phyloP scores from a whole-genome alignment of 805 yeast species.

The Jamesozyma jinghongensis region DNA sequence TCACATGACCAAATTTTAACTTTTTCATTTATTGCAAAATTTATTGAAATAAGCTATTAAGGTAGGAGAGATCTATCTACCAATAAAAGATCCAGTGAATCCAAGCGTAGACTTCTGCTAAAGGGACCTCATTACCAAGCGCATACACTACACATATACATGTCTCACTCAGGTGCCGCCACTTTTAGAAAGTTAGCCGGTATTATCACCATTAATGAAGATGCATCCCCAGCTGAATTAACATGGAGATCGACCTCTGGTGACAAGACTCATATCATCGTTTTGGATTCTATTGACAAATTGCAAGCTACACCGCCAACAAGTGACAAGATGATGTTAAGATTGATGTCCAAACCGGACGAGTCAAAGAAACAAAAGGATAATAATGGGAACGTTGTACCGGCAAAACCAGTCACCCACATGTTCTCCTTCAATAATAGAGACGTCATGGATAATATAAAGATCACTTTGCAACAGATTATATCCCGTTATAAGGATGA shows the following conservation, averaged over 20 bases:
- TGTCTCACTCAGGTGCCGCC: constrained; percentile 46
- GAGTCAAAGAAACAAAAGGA: constrained; percentile 26
- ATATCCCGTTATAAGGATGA: constrained; percentile 55
- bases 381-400: constrained; percentile 23
- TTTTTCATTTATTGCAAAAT: no score
- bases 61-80: no score
- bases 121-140: no score
- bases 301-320: constrained; percentile 64
- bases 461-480: constrained; percentile 55
- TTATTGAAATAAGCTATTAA: no score
- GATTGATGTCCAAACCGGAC: constrained; percentile 39
- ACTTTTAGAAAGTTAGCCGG: constrained; percentile 48
- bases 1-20: no score
- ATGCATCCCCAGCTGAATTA: constrained; percentile 44
- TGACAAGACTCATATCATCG: constrained; percentile 36
- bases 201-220: constrained; percentile 47
- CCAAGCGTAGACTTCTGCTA: no score
- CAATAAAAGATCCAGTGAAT: no score
- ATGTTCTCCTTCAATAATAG: constrained; percentile 61
- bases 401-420: constrained; percentile 24
- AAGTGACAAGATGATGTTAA: constrained; percentile 57
- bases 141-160: no score
- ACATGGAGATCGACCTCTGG: constrained; percentile 49
- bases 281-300: constrained; percentile 36
- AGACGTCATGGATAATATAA: constrained; percentile 66